Conservation (phyloP, 441 rosid species). For the Erodium trifolium region DNA sequence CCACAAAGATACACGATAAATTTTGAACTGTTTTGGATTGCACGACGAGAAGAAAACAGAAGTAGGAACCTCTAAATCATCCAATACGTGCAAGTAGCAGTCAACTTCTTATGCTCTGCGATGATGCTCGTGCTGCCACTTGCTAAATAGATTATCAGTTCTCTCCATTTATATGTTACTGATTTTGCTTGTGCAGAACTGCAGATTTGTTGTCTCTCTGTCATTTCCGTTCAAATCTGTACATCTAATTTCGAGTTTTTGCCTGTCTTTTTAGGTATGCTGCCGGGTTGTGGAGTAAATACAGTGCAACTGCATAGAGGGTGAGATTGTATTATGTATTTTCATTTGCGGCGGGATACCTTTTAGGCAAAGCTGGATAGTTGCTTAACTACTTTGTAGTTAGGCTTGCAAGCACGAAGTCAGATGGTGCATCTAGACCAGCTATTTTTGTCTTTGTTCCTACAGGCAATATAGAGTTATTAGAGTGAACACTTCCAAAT, state of each 20-base stretch:
- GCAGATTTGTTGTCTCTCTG: background rate
- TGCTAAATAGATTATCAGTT: background rate
- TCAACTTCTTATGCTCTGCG: background rate
- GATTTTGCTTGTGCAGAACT: background rate
- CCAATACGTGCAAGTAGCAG: background rate
- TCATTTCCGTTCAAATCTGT: background rate
- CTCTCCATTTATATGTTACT: background rate
- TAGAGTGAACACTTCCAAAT: background rate
- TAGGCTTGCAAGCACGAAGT: slow-evolving; percentile 8
- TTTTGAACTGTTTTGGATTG: too few species aligned
- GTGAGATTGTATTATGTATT: slow-evolving; percentile 2
- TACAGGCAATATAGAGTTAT: background rate
- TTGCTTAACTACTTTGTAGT: background rate
- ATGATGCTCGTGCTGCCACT: too few species aligned
- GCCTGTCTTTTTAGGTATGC: background rate
- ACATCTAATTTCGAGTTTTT: background rate
- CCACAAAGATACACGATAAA: background rate
- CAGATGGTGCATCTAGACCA: background rate
- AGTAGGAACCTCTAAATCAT: slow-evolving; percentile 2
- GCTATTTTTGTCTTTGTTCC: slow-evolving; percentile 3
- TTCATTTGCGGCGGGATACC: background rate
- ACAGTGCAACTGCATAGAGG: slow-evolving; percentile 10
- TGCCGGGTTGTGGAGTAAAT: slow-evolving; percentile 10
- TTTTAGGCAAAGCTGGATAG: background rate
- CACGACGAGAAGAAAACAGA: background rate